Evolutionary conservation across 768 basidiomycete genomes (phyloP).

Genomic region (Boletus subparvulus): DNA sequence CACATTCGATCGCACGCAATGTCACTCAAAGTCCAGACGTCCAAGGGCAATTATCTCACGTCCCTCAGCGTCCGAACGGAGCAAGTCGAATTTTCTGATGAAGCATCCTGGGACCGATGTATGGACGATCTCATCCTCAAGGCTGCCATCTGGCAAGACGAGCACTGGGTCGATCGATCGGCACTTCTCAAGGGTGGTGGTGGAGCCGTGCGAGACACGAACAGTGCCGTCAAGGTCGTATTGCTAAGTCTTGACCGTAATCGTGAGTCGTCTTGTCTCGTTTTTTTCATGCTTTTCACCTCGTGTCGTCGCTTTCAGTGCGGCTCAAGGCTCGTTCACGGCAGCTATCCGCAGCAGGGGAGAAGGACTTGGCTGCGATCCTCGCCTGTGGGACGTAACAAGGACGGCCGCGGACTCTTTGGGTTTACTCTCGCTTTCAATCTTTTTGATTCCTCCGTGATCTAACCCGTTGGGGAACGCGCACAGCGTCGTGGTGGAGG

Average conservation of each 20-base stretch:
- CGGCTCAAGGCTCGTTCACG: constrained; percentile 88
- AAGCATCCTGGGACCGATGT: constrained; percentile 56
- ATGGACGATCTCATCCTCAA: constrained; percentile 97
- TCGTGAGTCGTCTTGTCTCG: constrained; percentile 48
- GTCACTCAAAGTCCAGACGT: constrained; percentile 92
- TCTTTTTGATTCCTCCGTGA: constrained; percentile 1
- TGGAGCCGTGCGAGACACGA: constrained; percentile 37
- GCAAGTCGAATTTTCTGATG: constrained; percentile 67
- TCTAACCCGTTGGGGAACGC: constrained; percentile 5
- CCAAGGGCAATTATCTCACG: constrained; percentile 88
- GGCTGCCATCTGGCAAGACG: constrained; percentile 90
- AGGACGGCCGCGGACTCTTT: neutral
- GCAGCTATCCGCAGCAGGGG: constrained; percentile 80
- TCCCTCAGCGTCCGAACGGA: constrained; percentile 83
- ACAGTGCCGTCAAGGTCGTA: constrained; percentile 74
- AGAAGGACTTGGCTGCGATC: constrained; percentile 79
- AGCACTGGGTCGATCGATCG: constrained; percentile 89
- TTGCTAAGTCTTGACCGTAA: constrained; percentile 92
- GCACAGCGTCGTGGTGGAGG: constrained; percentile 3
- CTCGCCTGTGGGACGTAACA: constrained; percentile 41
- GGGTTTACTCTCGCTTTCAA: neutral
- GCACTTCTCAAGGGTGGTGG: constrained; percentile 51
- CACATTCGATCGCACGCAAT: constrained; percentile 71
- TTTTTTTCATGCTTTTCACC: constrained; percentile 14
- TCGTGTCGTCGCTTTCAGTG: constrained; percentile 46